Evolutionary conservation across 2,329 filamentous ascomycete genomes (phyloP).

Genomic region (Beauveria sp.): DNA sequence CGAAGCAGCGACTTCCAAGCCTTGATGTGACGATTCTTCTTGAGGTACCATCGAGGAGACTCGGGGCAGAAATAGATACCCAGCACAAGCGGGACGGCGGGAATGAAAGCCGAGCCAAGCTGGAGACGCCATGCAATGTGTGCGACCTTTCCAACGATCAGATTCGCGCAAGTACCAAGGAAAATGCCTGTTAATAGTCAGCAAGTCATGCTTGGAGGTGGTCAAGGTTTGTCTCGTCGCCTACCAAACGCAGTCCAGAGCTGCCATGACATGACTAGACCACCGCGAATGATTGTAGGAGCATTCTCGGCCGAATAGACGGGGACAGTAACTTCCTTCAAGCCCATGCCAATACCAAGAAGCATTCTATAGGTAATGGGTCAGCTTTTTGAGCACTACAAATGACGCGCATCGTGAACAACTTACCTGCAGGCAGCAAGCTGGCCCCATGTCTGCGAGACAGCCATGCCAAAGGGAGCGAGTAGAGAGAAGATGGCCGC

Average conservation of each 20-base stretch:
- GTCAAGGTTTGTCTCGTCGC: background rate
- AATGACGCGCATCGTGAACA: too few species aligned
- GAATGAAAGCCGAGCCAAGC: constrained; percentile 57
- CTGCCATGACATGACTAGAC: constrained; percentile 30
- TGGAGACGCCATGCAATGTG: constrained; percentile 56
- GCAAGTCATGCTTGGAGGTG: background rate
- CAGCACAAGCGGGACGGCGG: constrained; percentile 52
- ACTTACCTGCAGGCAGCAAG: constrained; percentile 46
- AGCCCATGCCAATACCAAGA: constrained; percentile 54
- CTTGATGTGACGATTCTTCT: constrained; percentile 46
- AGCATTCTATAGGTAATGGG: constrained; percentile 26
- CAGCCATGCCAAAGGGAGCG: constrained; percentile 51
- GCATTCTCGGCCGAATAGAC: constrained; percentile 47
- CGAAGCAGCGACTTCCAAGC: constrained; percentile 50
- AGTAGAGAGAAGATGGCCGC: constrained; percentile 55
- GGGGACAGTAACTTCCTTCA: constrained; percentile 41
- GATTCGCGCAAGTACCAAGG: constrained; percentile 57
- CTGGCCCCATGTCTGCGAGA: constrained; percentile 51
- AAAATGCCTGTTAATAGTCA: constrained; percentile 45
- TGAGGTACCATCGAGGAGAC: constrained; percentile 59
- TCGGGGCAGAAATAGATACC: constrained; percentile 55
- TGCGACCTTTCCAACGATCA: constrained; percentile 54
- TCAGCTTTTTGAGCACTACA: background rate
- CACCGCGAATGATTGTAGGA: constrained; percentile 28
- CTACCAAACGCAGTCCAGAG: constrained; percentile 44